A percentile compares a stretch with the other conserved stretches of the same genome.
These are phyloP conservation scores for Acorus gramineus DNA, from an alignment of 106 monocot genomes.

Conservation along the genomic window DNA sequence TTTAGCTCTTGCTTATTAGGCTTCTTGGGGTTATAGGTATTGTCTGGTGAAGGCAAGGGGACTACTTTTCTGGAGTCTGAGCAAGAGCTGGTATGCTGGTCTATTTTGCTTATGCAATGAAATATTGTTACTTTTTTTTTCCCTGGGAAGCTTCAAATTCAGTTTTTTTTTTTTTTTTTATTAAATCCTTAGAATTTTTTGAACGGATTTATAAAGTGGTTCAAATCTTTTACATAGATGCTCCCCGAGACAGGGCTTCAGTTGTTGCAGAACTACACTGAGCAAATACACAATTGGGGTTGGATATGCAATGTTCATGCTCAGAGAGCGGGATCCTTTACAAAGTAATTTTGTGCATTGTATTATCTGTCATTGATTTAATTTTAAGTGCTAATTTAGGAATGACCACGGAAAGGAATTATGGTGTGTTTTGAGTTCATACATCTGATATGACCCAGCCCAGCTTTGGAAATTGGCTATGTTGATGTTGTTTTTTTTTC, in stretches of 20 bases:
- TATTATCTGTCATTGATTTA: neutral
- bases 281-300: conserved; percentile 85
- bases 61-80: conserved; percentile 55
- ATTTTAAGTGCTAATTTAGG: too few species aligned
- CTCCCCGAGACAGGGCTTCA: conserved; percentile 86
- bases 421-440: too few species aligned
- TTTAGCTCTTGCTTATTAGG: too few species aligned
- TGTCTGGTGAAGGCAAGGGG: conserved; percentile 57
- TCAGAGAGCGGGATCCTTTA: conserved; percentile 44
- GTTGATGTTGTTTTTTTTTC: neutral
- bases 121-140: too few species aligned
- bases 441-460: too few species aligned
- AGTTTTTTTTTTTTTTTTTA: neutral
- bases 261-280: conserved; percentile 68
- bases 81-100: conserved; percentile 59
- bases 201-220: too few species aligned
- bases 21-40: conserved; percentile 31
- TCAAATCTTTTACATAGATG: conserved; percentile 22
- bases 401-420: too few species aligned
- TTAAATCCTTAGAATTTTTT: neutral
- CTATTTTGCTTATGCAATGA: too few species aligned
- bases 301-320: conserved; percentile 55
- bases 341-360: conserved; percentile 38
- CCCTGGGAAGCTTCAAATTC: too few species aligned
- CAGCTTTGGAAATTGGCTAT: too few species aligned